Evolutionary conservation across 2,329 filamentous ascomycete genomes (phyloP).

Genomic region (Aureobasidium mangrovei): DNA sequence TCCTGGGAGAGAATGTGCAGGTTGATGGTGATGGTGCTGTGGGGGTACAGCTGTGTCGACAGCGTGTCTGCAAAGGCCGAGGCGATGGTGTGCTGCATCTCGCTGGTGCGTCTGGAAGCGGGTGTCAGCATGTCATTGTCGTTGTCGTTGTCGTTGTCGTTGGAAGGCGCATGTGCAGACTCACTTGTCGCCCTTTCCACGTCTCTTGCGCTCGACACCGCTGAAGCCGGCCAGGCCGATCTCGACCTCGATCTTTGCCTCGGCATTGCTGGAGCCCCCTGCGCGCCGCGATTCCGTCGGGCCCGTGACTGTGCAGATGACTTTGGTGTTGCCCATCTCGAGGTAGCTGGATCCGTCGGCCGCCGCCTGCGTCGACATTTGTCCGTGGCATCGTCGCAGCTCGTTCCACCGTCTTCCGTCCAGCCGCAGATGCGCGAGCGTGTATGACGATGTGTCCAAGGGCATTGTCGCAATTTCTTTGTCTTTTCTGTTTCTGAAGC

Average conservation of each 20-base stretch:
- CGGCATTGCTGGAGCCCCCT: constrained; percentile 38
- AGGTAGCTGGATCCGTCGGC: constrained; percentile 90
- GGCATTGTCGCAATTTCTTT: constrained; percentile 54
- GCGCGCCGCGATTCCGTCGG: constrained; percentile 60
- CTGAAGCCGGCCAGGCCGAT: constrained; percentile 83
- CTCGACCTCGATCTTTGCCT: constrained; percentile 67
- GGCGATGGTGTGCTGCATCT: constrained; percentile 71
- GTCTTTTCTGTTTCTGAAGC: background rate
- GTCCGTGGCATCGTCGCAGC: constrained; percentile 75
- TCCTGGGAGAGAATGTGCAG: constrained; percentile 86
- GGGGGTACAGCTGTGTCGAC: constrained; percentile 81
- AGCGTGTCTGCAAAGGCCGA: constrained; percentile 68
- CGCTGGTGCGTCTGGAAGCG: constrained; percentile 58
- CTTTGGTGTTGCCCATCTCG: constrained; percentile 94
- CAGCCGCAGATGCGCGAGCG: constrained; percentile 61
- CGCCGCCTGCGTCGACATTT: constrained; percentile 85
- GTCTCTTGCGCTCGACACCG: constrained; percentile 72
- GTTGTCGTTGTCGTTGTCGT: background rate
- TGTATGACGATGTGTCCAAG: constrained; percentile 88
- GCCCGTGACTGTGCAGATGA: constrained; percentile 85
- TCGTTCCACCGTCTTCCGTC: constrained; percentile 93
- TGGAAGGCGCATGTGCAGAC: constrained; percentile 24
- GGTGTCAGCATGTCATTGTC: background rate
- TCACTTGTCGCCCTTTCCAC: constrained; percentile 69
- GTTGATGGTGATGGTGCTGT: constrained; percentile 72